phyloP scores from a whole-genome alignment of 75 land plant species.

The Adiantum capillusveneris region DNA sequence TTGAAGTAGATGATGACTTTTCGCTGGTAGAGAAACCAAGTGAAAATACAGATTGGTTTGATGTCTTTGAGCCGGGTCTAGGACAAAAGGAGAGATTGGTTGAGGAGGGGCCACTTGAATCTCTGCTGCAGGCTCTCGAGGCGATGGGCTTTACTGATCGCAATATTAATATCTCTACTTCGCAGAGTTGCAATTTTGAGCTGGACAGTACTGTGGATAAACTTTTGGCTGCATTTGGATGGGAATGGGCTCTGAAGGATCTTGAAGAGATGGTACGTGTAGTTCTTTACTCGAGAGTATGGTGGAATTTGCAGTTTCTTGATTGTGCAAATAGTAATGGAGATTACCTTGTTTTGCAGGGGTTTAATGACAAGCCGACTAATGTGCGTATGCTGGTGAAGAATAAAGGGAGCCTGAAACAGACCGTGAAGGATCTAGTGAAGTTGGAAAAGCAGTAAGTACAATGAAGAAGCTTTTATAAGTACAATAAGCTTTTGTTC shows the following conservation, averaged over 20 bases:
- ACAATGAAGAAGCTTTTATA: no score
- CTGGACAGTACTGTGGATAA: slow-evolving; percentile 21
- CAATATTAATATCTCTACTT: slow-evolving; percentile 11
- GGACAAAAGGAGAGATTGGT: background rate
- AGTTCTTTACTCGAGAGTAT: no score
- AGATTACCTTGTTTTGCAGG: background rate
- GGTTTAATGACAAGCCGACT: background rate
- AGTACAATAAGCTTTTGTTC: no score
- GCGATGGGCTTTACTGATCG: slow-evolving; percentile 27
- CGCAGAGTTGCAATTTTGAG: slow-evolving; percentile 22
- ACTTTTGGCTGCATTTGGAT: slow-evolving; percentile 24
- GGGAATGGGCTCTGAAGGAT: slow-evolving; percentile 34
- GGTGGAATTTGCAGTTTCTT: no score
- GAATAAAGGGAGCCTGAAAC: slow-evolving; percentile 31
- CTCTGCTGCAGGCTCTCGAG: slow-evolving; percentile 6
- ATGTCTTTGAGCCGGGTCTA: no score
- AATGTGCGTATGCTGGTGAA: slow-evolving; percentile 21
- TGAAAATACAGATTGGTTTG: background rate
- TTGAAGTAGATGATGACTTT: background rate
- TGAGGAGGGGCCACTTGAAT: background rate
- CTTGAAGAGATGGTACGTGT: slow-evolving; percentile 34
- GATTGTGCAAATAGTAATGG: no score
- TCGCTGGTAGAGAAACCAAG: background rate
- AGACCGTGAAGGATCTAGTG: slow-evolving; percentile 34
- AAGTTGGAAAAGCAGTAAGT: slow-evolving; percentile 41